Base-by-base conservation (phyloP, 1,139 yeast species). In the Taphrina populina region DNA sequence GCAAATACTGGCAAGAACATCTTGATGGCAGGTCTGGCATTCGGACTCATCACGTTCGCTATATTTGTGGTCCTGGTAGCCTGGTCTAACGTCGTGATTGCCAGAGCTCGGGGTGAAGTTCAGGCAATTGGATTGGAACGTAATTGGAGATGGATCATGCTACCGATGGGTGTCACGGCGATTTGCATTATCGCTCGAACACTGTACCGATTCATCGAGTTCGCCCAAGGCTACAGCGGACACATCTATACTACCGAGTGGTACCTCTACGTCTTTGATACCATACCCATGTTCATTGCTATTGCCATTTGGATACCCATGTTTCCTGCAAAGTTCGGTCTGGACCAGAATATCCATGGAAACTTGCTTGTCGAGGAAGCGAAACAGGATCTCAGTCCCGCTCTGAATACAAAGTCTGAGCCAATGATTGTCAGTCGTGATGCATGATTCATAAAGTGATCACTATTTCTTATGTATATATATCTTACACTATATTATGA, bases 131-230 rank as follows among this genome's bases (percentile, higher is more conserved):
- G 46, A 21, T 21, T 45, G 52, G 8, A 11, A 4, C 30, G 7
- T 4, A 13, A 55, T 20, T 51, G 59, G 59, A 45, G 23, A 6
- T 3, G 17, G 7, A 37, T 61, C 15, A 23, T 65, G 15, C 4
- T 30, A 2, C 58, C 63, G 1, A 60, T 74, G 20, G 65, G 71
- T 23, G 46, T 62, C 1, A 63, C 66, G 24, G 69, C 74, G 23
- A 33, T 66, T 8, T 62, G 74, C 29, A 72, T 76, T 53, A 61
- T 75, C 49, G 58, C 71, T n/a, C 69, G 79, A 63, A 73, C 76
- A 6, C 64, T 74, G 20, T 72, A 70, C 52, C 67, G 79, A 60
- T 64, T 71, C 1, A 64, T 72, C 13, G 79, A 76, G 59, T 74
- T 68, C 56, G 58, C 68, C 11, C 67, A 72, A 60, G 78, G 78